Evolutionary conservation across 805 yeast genomes (phyloP), one percentile per base, ranked within the genome.

Genomic region (Candida golubevii): DNA sequence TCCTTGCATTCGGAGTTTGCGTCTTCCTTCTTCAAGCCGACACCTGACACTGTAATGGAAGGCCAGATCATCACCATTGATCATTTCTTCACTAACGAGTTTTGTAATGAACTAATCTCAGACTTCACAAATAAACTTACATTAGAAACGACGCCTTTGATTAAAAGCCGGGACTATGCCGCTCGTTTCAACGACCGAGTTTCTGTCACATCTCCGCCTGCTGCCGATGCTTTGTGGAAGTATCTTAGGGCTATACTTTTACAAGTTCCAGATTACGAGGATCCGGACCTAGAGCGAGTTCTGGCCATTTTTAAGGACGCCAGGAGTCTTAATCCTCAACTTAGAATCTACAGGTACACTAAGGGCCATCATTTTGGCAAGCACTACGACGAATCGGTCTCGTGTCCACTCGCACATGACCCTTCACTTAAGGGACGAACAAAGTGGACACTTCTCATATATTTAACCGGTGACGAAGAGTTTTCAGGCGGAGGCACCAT

Each of bases 341-440:
- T 81, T 11, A 56, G 87, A 33, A 59, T 80, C 6, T 81, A 81
- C 56, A 53, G 85, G 38, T 81, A 81, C 55, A 53, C 56, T 2
- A 65, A 68, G 48, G 84, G 84, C 0, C 85, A 81, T 47, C 78
- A 71, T 54, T 81, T 81, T 51, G 81, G 77, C 4, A 67, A 73
- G 48, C 86, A 81, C 54, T 79, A 79, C 52, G 87, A 81, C 51
- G 85, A 80, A 39, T 66, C 78, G 7, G 82, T 78, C 5, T 46
- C 48, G 3, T 67, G 69, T 28, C 51, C 60, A 1, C 41, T 57
- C 8, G 52, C 57, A 8, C 58, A 54, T 9, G 59, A 62, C 9
- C 56, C 60, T 13, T 58, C 54, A 1, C 9, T 26, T 12, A 52
- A 47, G 26, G 80, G 80, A 0, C 51, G 39, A 10, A 80, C 85